Evolutionary conservation across 1,284 basidiomycete genomes (phyloP), one percentile per base, ranked within the genome.

Genomic region (Leccinum ponderosum): DNA sequence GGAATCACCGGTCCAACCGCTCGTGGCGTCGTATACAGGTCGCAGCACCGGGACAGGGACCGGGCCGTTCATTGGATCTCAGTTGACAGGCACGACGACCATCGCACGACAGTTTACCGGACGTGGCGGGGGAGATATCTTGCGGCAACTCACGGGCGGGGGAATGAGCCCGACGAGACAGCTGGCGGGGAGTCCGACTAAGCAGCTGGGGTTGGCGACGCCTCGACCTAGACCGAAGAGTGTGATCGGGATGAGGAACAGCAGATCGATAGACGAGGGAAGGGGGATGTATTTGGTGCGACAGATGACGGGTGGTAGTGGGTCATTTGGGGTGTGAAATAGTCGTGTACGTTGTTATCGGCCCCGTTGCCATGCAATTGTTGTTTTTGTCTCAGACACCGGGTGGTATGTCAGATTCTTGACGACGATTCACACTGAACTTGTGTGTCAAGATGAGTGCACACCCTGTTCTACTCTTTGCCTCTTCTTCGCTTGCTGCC

Each of bases 41-140:
- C 71, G 73, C 51, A 74, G 73, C 17, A 76, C 76, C 64, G 68
- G 73, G 20, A 54, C 20, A 48, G 44, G 44, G 44, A 14, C 58
- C 5, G 67, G 72, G n/a, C 56, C 73, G 20, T 69, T 74, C 53
- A 65, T 89, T 29, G 69, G 73, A 4, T 73, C 83, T 33, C 89
- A 91, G 67, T 71, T 77, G 54, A 90, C 87, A 20, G 88, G 88
- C 4, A 85, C 83, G 4, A 90, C 89, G 3, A 90, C 89, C 3
- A 79, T 91, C 59, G 87, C 87, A 0, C 81, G 87, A 53, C 90
- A 92, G 72, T 87, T 91, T 66, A 92, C 89, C 6, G 89, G 89
- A 25, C 65, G 88, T 35, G 77, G 80, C 14, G 71, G 71, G 20
- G 74, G 72, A 14, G 83, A 85, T 54, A 66, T 89, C 52, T 66